Conservation (phyloP, 2,329 filamentous ascomycete genomes). For the Fusarium dimerum region DNA sequence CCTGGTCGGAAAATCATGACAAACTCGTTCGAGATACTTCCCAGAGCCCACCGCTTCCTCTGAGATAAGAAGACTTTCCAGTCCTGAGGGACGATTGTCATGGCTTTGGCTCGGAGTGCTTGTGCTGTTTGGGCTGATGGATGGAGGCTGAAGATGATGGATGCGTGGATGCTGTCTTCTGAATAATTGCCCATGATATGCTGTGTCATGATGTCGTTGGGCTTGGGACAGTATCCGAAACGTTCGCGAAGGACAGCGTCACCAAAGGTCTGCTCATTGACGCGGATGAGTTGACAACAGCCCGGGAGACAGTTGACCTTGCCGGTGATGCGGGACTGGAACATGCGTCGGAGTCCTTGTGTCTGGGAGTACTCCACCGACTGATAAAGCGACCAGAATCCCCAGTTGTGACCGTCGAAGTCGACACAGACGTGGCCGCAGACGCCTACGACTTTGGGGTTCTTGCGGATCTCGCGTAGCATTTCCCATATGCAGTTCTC, state of each 20-base stretch:
- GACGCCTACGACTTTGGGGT: constrained; percentile 46
- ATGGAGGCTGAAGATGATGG: constrained; percentile 48
- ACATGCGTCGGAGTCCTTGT: constrained; percentile 48
- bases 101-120: constrained; percentile 48
- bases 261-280: constrained; percentile 51
- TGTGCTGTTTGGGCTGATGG: constrained; percentile 47
- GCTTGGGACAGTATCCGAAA: constrained; percentile 50
- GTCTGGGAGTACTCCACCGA: constrained; percentile 51
- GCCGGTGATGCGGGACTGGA: constrained; percentile 50
- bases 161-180: constrained; percentile 52
- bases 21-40: constrained; percentile 50
- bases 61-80: constrained; percentile 51
- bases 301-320: constrained; percentile 52
- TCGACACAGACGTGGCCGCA: constrained; percentile 52
- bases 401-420: constrained; percentile 43
- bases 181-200: constrained; percentile 52
- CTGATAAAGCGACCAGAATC: constrained; percentile 48
- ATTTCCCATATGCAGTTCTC: constrained; percentile 46
- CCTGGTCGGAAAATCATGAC: constrained; percentile 48
- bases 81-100: constrained; percentile 46
- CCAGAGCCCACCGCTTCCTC: constrained; percentile 50
- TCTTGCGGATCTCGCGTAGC: constrained; percentile 43
- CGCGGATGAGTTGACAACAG: constrained; percentile 51
- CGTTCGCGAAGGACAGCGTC: constrained; percentile 46
- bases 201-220: constrained; percentile 49